These are phyloP conservation scores for Heliamphora exappendiculata DNA, from an alignment of 148 eudicot genomes.

Conservation along the genomic window DNA sequence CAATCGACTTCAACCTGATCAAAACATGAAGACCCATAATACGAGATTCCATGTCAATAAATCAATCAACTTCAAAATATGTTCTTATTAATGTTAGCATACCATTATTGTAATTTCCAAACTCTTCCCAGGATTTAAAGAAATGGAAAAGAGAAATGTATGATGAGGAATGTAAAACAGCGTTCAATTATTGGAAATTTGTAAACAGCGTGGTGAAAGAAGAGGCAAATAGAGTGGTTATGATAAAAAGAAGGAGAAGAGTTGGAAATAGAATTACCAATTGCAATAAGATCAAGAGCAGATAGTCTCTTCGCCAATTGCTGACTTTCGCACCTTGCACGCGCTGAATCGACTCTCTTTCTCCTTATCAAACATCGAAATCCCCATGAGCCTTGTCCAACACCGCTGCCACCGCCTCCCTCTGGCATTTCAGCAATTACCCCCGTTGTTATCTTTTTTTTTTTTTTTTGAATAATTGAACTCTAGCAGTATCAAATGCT, in stretches of 20 bases:
- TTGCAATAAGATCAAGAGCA: conserved; percentile 34
- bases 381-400: conserved; percentile 9
- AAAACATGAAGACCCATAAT: too few species aligned
- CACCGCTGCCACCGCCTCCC: too few species aligned
- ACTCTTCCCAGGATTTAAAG: too few species aligned
- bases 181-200: background rate
- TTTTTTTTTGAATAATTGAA: background rate
- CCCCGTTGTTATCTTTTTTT: background rate
- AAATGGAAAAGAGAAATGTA: too few species aligned
- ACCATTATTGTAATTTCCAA: too few species aligned
- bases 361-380: conserved; percentile 24
- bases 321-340: conserved; percentile 7
- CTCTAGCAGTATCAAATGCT: background rate
- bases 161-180: background rate
- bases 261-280: conserved; percentile 21
- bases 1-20: too few species aligned
- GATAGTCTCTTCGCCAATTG: conserved; percentile 35
- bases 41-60: too few species aligned
- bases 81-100: too few species aligned
- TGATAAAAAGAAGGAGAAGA: background rate
- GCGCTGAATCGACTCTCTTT: conserved; percentile 28
- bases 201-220: too few species aligned
- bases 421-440: background rate
- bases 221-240: too few species aligned
- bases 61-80: too few species aligned